phyloP scores from a whole-genome alignment of 805 yeast species.

The Wickerhamiella musiphila region DNA sequence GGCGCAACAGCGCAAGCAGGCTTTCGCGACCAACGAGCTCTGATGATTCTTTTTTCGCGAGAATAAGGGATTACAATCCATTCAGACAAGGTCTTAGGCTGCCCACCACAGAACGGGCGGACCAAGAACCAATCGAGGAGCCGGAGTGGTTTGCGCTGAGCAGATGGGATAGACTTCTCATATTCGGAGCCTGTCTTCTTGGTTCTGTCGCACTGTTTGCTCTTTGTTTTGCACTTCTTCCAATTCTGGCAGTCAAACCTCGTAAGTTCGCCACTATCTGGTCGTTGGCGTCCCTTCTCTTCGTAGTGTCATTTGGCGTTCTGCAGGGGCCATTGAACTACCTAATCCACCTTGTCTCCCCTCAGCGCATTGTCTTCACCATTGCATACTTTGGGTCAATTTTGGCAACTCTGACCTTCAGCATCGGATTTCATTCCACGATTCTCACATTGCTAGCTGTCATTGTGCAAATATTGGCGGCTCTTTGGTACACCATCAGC shows the following conservation, averaged over 20 bases:
- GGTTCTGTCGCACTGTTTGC: conserved; percentile 72
- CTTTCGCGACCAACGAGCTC: conserved; percentile 12
- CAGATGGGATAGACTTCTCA: conserved; percentile 61
- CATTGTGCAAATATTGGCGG: conserved; percentile 62
- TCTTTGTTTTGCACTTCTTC: conserved; percentile 67
- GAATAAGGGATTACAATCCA: conserved; percentile 16
- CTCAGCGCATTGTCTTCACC: conserved; percentile 65
- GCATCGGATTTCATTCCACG: conserved; percentile 54
- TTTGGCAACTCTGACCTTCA: conserved; percentile 57
- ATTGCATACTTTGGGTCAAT: conserved; percentile 67
- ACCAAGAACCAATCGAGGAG: conserved; percentile 20
- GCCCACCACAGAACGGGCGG: conserved; percentile 14
- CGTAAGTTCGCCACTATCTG: conserved; percentile 73
- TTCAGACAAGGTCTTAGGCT: conserved; percentile 14
- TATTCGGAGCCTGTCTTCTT: conserved; percentile 58
- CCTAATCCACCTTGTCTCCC: conserved; percentile 51
- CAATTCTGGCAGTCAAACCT: conserved; percentile 77
- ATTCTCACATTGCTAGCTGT: conserved; percentile 62
- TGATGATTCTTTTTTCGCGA: conserved; percentile 14
- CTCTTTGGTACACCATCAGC: conserved; percentile 76
- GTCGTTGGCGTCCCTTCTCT: conserved; percentile 80
- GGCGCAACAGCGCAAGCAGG: conserved; percentile 16
- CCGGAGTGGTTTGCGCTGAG: conserved; percentile 30
- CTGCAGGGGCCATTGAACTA: conserved; percentile 86
- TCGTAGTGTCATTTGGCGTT: conserved; percentile 77